Evolutionary conservation across 805 yeast genomes (phyloP), one percentile per base, ranked within the genome.

Genomic region (Candida verbasci): DNA sequence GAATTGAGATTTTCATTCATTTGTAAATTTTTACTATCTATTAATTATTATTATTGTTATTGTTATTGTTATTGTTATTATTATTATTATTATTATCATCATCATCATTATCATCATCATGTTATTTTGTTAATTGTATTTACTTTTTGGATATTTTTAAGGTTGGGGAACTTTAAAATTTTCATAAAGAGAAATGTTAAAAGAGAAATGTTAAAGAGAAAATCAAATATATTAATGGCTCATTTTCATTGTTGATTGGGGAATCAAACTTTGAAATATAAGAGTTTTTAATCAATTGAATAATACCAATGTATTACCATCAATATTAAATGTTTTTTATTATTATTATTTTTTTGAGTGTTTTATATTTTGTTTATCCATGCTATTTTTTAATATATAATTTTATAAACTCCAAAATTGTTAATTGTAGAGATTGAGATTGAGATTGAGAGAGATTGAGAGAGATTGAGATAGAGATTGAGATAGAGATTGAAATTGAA

Each of bases 81-180:
- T n/a, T n/a, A n/a, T n/a, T n/a, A 16, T 27, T 16, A 26, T 15
- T 15, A 10, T 24, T 26, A n/a, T 6, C 21, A 18, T 18, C 21
- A 18, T 18, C 21, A 18, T 28, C n/a, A n/a, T n/a, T n/a, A n/a
- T n/a, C n/a, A n/a, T n/a, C n/a, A n/a, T 29, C 11, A 18, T 29
- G 7, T 20, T 29, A 11, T 29, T 20, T 11, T 29, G 17, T 29
- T 20, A 18, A n/a, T 29, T 17, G 14, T n/a, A 7, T n/a, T 8
- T 30, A n/a, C 6, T 23, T 15, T 21, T 30, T 24, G n/a, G n/a
- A 7, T 11, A 6, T 24, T 6, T 7, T 31, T 18, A 17, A 15
- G 27, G 29, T 34, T 34, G 37, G 37, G 37, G 37, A 34, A 34
- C 29, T 34, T 29, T 23, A 18, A 22, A 4, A 17, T 18, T 23